Evolutionary conservation across 768 basidiomycete species (phyloP).

Genomic region (Tylopilus plumbeoviolaceoides): DNA sequence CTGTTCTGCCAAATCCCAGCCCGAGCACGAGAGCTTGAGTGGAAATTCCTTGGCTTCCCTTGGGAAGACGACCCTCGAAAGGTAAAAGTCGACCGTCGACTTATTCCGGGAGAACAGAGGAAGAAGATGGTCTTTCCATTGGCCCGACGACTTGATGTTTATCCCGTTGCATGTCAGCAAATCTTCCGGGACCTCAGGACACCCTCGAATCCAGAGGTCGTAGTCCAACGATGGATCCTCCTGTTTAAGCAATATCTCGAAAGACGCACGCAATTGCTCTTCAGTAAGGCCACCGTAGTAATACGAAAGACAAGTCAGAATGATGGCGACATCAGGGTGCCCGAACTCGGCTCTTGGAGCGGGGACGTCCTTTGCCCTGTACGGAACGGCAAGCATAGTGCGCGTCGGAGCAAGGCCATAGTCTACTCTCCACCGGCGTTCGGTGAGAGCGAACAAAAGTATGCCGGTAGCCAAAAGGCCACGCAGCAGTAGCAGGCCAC

Average conservation of each 20-base stretch:
- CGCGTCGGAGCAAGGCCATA: slow-evolving; percentile 33
- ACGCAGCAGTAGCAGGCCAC: slow-evolving; percentile 30
- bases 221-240: slow-evolving; percentile 4
- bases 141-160: slow-evolving; percentile 26
- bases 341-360: slow-evolving; percentile 37
- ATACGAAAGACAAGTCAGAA: slow-evolving; percentile 35
- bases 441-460: slow-evolving; percentile 27
- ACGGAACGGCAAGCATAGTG: slow-evolving; percentile 36
- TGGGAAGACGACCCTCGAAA: slow-evolving; percentile 37
- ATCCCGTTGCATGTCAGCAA: background rate
- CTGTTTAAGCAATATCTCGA: slow-evolving; percentile 4
- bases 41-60: slow-evolving; percentile 37
- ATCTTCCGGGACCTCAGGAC: background rate
- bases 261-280: background rate
- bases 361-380: slow-evolving; percentile 37
- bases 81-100: slow-evolving; percentile 34
- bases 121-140: slow-evolving; percentile 21
- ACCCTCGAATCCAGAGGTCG: background rate
- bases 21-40: slow-evolving; percentile 32
- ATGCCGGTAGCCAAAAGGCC: slow-evolving; percentile 33
- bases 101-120: slow-evolving; percentile 28
- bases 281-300: slow-evolving; percentile 33
- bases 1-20: slow-evolving; percentile 36
- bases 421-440: slow-evolving; percentile 38
- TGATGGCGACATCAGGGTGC: slow-evolving; percentile 35